phyloP scores from a whole-genome alignment of 805 yeast genomes.

The Debaryomyces hansenii region DNA sequence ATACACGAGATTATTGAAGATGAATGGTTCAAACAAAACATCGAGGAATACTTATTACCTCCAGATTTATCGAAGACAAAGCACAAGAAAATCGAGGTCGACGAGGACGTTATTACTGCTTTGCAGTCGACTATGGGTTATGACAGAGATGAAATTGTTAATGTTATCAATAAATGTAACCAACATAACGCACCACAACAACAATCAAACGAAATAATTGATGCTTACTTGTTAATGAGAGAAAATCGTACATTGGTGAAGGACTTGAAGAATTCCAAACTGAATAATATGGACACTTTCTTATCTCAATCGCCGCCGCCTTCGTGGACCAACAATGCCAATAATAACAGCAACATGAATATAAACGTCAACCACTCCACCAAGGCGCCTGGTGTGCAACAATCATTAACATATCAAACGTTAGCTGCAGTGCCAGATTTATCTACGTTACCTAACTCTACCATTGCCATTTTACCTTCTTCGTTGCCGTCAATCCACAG shows the following conservation, averaged over 20 bases:
- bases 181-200: slow-evolving; percentile 27
- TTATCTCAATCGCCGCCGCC: slow-evolving; percentile 65
- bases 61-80: slow-evolving; percentile 42
- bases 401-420: slow-evolving; percentile 47
- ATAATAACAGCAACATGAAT: slow-evolving; percentile 7
- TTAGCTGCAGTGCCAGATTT: slow-evolving; percentile 47
- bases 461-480: slow-evolving; percentile 90
- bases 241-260: slow-evolving; percentile 73
- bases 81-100: slow-evolving; percentile 50
- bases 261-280: slow-evolving; percentile 55
- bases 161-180: slow-evolving; percentile 60
- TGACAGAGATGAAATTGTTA: slow-evolving; percentile 77
- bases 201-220: slow-evolving; percentile 69
- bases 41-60: slow-evolving; percentile 78
- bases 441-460: slow-evolving; percentile 63
- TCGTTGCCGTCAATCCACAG: slow-evolving; percentile 93
- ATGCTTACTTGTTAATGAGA: slow-evolving; percentile 79
- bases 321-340: slow-evolving; percentile 29
- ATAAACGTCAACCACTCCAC: slow-evolving; percentile 24
- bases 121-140: slow-evolving; percentile 86
- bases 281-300: slow-evolving; percentile 57
- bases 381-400: slow-evolving; percentile 44
- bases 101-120: slow-evolving; percentile 73
- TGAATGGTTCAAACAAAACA: slow-evolving; percentile 84
- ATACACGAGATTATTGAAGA: slow-evolving; percentile 91